Percentiles rank a stretch among this genome's conserved stretches.
phyloP scores from a whole-genome alignment of 2,329 filamentous ascomycete genomes.

The Blastomyces silverae region DNA sequence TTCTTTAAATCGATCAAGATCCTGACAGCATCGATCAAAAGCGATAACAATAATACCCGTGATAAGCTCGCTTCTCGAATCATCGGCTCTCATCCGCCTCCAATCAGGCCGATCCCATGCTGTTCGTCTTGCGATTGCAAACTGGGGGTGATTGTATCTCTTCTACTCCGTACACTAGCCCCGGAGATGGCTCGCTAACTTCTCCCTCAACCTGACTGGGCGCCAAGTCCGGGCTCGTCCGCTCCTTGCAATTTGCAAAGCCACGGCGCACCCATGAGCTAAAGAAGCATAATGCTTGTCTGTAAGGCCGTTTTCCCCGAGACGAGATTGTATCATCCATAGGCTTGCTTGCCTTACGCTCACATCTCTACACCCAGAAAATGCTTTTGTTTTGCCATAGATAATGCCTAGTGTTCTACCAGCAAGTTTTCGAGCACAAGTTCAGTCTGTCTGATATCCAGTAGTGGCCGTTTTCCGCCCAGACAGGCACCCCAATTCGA shows the following conservation, averaged over 20 bases:
- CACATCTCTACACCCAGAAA: background rate
- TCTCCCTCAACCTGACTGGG: background rate
- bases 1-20: background rate
- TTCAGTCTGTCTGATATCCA: no score
- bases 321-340: background rate
- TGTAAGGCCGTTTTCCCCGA: background rate
- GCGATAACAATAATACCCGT: no score
- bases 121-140: background rate
- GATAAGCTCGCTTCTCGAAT: background rate
- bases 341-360: background rate
- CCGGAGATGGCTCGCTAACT: conserved; percentile 10
- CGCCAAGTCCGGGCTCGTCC: conserved; percentile 6
- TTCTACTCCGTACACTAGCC: background rate
- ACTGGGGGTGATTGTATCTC: background rate
- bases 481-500: no score
- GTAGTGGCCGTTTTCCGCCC: no score
- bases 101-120: background rate
- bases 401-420: background rate
- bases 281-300: background rate
- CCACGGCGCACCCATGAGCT: background rate
- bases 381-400: background rate
- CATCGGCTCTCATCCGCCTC: background rate
- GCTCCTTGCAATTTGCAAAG: background rate
- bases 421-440: no score
- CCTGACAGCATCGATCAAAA: background rate